Base-by-base conservation (phyloP, 169 alveolate species). In the Amoebophrya sp. region DNA sequence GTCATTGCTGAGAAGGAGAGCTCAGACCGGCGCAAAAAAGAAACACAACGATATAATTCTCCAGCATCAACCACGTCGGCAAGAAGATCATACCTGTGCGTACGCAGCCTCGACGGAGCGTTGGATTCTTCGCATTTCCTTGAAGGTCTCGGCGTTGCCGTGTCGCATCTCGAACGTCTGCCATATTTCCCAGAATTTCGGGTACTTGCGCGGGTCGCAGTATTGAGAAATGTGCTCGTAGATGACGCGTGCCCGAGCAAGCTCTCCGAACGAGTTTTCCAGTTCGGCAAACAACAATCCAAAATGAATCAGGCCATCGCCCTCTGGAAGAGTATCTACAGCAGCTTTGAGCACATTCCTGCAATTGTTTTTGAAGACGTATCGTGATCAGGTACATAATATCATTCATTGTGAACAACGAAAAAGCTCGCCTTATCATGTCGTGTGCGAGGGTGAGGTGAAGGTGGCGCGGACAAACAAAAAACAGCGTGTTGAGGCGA, bases 171-270 rank as follows among this genome's bases (percentile, higher is more conserved):
- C 99, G 92, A 98, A 97, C 39, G 97, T 96, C 89, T 97, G 96
- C 99, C 99, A 98, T 39, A 94, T 96, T 94, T 96, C 91, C 96
- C 96, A 95, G 94, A 95, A 95, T 90, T 91, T 93, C 53, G 92
- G 93, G 92, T 94, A 94, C 66, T 92, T 95, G 55, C 95, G 94
- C 18, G 99, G 99, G 94, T 97, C 98, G 94, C 97, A 96, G 54
- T 96, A 95, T 92, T 98, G 96, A 23, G 98, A 93, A 77, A 96
- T 90, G 95, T 97, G 98, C 89, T 94, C 93, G 94, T 94, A 98
- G 35, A 98, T 97, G 35, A 97, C 98, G 90, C 99, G 96, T 0
- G 98, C 98, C 92, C 99, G 94, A 91, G 97, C 98, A 23, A 97
- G 95, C 94, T 98, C 99, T 18, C 98, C 98, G 66, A 98, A 94